Evolutionary conservation across 495 filamentous ascomycete genomes (phyloP), one percentile per base, ranked within the genome.

Genomic region (Stereocaulon alpinum): DNA sequence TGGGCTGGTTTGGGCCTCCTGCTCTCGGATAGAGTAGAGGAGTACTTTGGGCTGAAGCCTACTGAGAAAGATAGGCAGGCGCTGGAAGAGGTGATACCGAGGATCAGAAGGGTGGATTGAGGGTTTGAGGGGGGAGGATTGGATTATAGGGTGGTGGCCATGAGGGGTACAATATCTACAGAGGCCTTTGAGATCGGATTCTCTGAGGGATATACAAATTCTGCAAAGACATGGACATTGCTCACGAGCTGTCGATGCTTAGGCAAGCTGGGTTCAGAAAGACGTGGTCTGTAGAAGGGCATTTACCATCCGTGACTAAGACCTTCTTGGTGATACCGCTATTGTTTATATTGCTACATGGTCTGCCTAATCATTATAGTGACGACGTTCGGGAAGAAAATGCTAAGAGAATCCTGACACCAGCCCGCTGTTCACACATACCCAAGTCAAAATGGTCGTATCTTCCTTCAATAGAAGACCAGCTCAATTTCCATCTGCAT

Each of bases 1-100:
- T 89, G 83, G 73, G 82, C 82, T 0, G 70, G 68, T n/a, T 68
- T 82, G 40, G 85, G 82, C 14, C 72, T 88, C 17, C 75, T 75
- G 62, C 66, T 80, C 4, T 76, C 79, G n/a, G 77, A 85, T 41
- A 74, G 76, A 53, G 80, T 82, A 2, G 86, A 88, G 69, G 72
- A 76, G 61, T 78, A 76, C 14, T 72, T 88, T 58, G 83, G 82
- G 3, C 74, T 87, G 65, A 75, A 77, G 45, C 73, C 86, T n/a
- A 80, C 74, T 15, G 75, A 82, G 66, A 68, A 83, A 61, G 82
- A 88, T 64, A 79, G 77, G 63, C 73, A 80, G 65, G 76, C 75
- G 43, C 64, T 88, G 68, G 68, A 77, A 52, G 53, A 30, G 10
- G 17, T 56, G 22, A 6, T 65, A 22, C 63, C 63, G 40, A 65